Percentiles rank a stretch among this genome's conserved stretches.
phyloP scores from a whole-genome alignment of 179 eudicot genomes.

The Nepenthes alata region DNA sequence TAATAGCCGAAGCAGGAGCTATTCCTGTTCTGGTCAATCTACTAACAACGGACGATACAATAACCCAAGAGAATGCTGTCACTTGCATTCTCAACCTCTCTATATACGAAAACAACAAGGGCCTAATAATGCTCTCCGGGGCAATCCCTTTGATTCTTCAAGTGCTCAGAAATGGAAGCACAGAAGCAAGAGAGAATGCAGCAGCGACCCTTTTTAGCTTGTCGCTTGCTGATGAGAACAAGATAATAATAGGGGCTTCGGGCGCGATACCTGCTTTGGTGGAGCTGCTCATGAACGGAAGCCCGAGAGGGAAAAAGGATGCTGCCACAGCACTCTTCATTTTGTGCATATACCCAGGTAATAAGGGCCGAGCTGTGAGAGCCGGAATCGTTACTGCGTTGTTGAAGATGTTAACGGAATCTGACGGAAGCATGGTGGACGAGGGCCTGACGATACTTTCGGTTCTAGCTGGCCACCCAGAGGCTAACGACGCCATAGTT shows the following conservation, averaged over 20 bases:
- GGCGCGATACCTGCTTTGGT: constrained; percentile 13
- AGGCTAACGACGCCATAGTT: constrained; percentile 11
- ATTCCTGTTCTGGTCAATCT: constrained; percentile 12
- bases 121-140: constrained; percentile 13
- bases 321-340: constrained; percentile 14
- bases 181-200: constrained; percentile 15
- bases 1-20: constrained; percentile 16
- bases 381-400: constrained; percentile 11
- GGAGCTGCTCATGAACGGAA: constrained; percentile 9
- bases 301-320: constrained; percentile 13
- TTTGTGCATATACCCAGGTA: constrained; percentile 14
- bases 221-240: constrained; percentile 17
- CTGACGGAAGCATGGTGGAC: constrained; percentile 10
- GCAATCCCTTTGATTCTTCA: constrained; percentile 12
- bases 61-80: constrained; percentile 14
- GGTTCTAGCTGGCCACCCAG: constrained; percentile 12
- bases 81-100: constrained; percentile 16
- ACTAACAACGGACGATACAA: constrained; percentile 9
- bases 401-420: constrained; percentile 11
- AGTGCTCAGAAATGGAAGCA: constrained; percentile 14
- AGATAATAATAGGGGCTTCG: constrained; percentile 15
- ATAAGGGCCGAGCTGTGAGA: constrained; percentile 16
- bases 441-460: constrained; percentile 14
- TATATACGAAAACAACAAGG: constrained; percentile 14
- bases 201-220: constrained; percentile 17